Conservation (phyloP, 116 monocot species). For the Posidonia oceanica region DNA sequence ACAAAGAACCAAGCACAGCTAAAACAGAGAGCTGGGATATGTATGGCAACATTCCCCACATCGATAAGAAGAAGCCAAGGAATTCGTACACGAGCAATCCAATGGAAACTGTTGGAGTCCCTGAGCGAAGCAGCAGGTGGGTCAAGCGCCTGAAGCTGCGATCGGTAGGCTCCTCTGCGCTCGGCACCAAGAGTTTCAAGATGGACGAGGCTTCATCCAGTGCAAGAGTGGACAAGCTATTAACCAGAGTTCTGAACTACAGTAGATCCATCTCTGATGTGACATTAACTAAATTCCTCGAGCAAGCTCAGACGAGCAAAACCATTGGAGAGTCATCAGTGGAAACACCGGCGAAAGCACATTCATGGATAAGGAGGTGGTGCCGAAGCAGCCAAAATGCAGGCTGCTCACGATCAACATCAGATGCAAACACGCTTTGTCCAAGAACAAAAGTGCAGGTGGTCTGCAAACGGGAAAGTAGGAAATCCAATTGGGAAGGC, state of each 20-base stretch:
- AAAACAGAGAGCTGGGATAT: slow-evolving; percentile 13
- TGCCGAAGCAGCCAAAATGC: slow-evolving; percentile 9
- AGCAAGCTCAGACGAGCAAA: slow-evolving; percentile 9
- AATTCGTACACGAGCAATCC: slow-evolving; percentile 1
- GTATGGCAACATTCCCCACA: slow-evolving; percentile 7
- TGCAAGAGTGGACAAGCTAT: slow-evolving; percentile 8
- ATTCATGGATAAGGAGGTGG: slow-evolving; percentile 63
- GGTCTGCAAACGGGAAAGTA: slow-evolving; percentile 15
- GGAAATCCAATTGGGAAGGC: slow-evolving; percentile 9
- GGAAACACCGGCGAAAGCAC: slow-evolving; percentile 12
- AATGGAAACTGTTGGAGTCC: neutral
- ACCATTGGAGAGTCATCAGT: slow-evolving; percentile 4
- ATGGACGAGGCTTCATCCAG: slow-evolving; percentile 10
- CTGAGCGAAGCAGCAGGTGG: slow-evolving; percentile 30
- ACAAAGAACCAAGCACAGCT: neutral
- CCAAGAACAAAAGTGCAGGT: neutral
- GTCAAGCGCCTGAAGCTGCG: slow-evolving; percentile 37
- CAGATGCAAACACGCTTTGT: neutral
- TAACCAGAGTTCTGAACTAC: slow-evolving; percentile 20
- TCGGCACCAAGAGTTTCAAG: slow-evolving; percentile 22
- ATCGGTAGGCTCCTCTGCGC: slow-evolving; percentile 9
- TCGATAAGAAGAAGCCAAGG: slow-evolving; percentile 11
- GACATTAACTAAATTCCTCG: slow-evolving; percentile 6
- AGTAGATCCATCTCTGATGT: slow-evolving; percentile 14
- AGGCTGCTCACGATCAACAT: neutral